Evolutionary conservation across 768 basidiomycete species (phyloP).

Genomic region (Boletus edulis): DNA sequence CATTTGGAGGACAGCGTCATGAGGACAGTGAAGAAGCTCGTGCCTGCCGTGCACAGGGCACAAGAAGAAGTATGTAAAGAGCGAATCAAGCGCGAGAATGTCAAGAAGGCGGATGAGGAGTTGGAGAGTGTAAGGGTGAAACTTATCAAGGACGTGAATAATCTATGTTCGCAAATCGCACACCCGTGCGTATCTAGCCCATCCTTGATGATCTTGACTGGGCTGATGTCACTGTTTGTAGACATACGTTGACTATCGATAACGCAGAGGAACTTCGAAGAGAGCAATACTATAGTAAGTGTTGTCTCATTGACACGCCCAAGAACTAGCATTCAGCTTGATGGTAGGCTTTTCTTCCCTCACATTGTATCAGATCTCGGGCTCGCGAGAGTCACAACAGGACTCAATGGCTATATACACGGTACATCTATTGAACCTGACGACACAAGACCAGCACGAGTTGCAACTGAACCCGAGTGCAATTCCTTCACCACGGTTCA

Average conservation of each 20-base stretch:
- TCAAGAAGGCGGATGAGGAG: constrained; percentile 6
- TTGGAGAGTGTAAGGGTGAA: constrained; percentile 5
- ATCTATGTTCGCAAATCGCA: not conserved
- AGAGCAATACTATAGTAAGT: not conserved
- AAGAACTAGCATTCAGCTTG: not conserved
- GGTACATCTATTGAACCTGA: constrained; percentile 27
- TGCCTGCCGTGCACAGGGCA: constrained; percentile 3
- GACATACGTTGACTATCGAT: constrained; percentile 11
- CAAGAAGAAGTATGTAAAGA: constrained; percentile 1
- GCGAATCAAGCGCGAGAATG: not conserved
- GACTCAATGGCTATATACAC: constrained; percentile 20
- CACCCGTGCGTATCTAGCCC: not conserved
- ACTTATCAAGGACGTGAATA: constrained; percentile 21
- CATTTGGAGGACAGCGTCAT: not conserved
- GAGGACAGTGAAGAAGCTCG: constrained; percentile 9
- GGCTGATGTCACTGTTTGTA: not conserved
- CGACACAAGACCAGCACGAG: constrained; percentile 26
- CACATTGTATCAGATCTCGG: not conserved
- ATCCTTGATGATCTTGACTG: constrained; percentile 6
- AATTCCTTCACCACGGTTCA: constrained; percentile 25
- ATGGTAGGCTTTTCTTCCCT: not conserved
- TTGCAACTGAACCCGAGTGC: constrained; percentile 24
- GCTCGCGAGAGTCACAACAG: constrained; percentile 9
- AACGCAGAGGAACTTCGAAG: not conserved
- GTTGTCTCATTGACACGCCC: too few relatives aligned